Base-by-base conservation (phyloP, 176 grass and related monocot genomes). In the Pontederia crassipes region DNA sequence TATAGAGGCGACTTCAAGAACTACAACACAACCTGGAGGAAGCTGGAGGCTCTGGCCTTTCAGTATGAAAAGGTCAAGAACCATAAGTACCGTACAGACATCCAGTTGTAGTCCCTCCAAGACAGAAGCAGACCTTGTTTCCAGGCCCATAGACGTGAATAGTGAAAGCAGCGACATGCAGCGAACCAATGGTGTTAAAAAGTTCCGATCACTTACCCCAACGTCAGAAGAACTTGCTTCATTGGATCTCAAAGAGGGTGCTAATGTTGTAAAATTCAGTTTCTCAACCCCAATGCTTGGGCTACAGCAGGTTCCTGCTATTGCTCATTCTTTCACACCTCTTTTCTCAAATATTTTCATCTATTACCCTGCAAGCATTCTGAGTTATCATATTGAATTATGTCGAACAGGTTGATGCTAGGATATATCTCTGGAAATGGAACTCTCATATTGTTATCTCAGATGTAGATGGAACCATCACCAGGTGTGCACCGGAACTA, bases 391-490 rank as follows among this genome's bases (percentile, higher is more conserved):
- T 66, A 65, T 61, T 65, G 52, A 58, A 9, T 55, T 47, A 54
- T 75, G 77, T 72, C 70, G 17, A 55, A 80, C 70, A 96, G 91
- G 86, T 90, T 45, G 86, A 90, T 87, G 84, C 83, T 68, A 67
- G 79, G 69, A 90, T 96, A 78, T 96, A 82, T 87, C 66, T 96
- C 45, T 96, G 91, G 91, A 87, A 90, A 82, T 96, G 86, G 86
- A 87, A 96, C 64, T 66, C 78, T 28, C 75, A 63, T 52, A 78
- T 96, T 70, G 86, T 96, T 72, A 96, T 96, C 71, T 96, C 91
- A 40, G 91, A 96, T 78, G 91, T 96, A 28, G 91, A 96, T 67
- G 91, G 91, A 78, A 96, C 91, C 69, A 96, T 96, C 53, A 96
- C 91, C 71, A 96, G 81, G 91, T 90, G 82, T 87, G 73, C 32